Base-by-base conservation (phyloP, 2,329 filamentous ascomycete species). In the Microdochium nivale region DNA sequence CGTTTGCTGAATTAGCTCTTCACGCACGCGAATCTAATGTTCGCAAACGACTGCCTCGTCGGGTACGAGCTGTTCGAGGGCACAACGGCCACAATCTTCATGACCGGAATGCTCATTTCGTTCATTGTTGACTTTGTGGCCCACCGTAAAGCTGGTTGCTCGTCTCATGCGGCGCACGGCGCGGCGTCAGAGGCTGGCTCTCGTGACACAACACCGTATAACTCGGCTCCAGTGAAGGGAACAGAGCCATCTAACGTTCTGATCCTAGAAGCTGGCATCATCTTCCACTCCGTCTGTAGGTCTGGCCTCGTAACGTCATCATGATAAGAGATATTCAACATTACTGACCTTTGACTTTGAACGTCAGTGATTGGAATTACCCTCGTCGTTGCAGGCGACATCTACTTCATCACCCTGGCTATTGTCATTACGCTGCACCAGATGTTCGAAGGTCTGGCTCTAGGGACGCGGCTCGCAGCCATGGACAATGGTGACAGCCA, bases 361-460 rank as follows among this genome's bases (percentile, higher is more conserved):
- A 11, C 27, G 5, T 11, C 5, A 81, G 79, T 86, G 8, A 83
- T 87, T 35, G 80, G 81, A 23, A 65, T 86, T 33, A 84, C 82
- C 0, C 73, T 85, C 1, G 79, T 81, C n/a, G 79, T 83, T 2
- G 72, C 79, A 1, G 77, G 73, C 2, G 79, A 83, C 56, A 70
- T 68, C 35, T 78, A 75, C 58, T 81, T 81, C 66, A 62, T 75
- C 51, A 80, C 76, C 1, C 71, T 83, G n/a, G 79, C 80, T 53
- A 65, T 79, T 44, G 86, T 90, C 51, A 87, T 90, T 53, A 69
- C 89, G 52, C 89, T 90, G 70, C 87, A 90, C 62, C 87, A 90
- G 60, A 81, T 87, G 71, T 88, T 91, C 59, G 86, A 90, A 62
- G 87, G 87, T 3, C 74, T 90, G 47, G 87, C 87, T 0, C 80